Evolutionary conservation across 805 yeast genomes (phyloP), one percentile per base, ranked within the genome.

Genomic region (Cyberlindnera nakhonratchasimensis): DNA sequence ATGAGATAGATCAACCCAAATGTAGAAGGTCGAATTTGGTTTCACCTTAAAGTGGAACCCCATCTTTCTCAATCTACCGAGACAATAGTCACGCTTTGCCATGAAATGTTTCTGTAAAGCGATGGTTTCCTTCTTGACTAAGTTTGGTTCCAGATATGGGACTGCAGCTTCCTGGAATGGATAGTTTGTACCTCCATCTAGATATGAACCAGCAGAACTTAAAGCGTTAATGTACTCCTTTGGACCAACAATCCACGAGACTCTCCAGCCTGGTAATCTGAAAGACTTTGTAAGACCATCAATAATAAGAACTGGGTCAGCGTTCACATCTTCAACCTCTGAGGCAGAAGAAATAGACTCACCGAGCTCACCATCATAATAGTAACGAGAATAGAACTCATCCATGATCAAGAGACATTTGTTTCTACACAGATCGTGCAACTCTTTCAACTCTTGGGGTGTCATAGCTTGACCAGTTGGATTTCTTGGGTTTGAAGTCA

Each of bases 251-350:
- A 77, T 67, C 83, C 83, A 77, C 51, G 82, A 77, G 10, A 74
- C 72, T 60, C 83, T 66, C 82, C 82, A 77, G 2, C 83, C 83
- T 2, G 83, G 83, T 35, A 77, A 66, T 46, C 83, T 65, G 63
- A 77, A 77, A 2, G 79, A 77, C 58, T 77, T 77, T 37, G 83
- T 77, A 29, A 77, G 64, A 1, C 83, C 83, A 57, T 77, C 80
- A 46, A 77, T 66, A 44, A 77, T 75, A 51, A 77, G 66, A 8
- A 77, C 83, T 0, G 82, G 82, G 52, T 77, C 83, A 40, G 60
- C 61, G 51, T 77, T 71, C 19, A 77, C 82, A 49, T 77, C 81
- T 23, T 72, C 66, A 19, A 77, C 71, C 46, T 62, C 70, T 44
- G 68, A 69, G 4, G 80, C 77, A 5, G 79, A 71, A 9, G 75